These are phyloP conservation scores for Boletus subcaerulescens DNA, from an alignment of 768 basidiomycete species.

Conservation along the genomic window DNA sequence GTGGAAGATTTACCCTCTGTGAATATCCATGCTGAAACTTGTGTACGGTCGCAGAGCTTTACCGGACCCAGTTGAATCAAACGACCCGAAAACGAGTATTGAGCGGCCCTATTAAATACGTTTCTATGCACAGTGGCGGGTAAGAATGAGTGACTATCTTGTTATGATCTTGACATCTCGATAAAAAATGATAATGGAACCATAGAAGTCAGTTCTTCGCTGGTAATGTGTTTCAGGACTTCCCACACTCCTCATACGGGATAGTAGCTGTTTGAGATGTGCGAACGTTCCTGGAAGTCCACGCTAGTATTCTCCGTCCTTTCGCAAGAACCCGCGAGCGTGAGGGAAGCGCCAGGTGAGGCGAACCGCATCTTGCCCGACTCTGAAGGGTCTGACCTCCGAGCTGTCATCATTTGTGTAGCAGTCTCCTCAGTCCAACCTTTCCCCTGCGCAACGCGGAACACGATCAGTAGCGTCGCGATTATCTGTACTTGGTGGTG, in stretches of 20 bases:
- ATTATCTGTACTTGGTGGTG: not conserved
- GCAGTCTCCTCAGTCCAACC: conserved; percentile 1
- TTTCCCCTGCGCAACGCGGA: conserved; percentile 9
- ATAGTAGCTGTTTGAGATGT: not conserved
- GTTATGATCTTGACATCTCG: not conserved
- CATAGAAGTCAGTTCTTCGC: too few species aligned
- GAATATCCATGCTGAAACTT: too few species aligned
- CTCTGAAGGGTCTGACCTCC: not conserved
- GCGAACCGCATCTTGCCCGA: conserved; percentile 1
- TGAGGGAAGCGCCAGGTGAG: not conserved
- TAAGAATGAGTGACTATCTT: too few species aligned
- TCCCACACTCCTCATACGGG: not conserved
- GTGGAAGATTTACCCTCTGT: too few species aligned
- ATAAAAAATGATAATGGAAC: too few species aligned
- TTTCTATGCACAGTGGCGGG: too few species aligned
- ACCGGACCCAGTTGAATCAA: too few species aligned
- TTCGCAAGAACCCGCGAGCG: not conserved
- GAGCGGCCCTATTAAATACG: too few species aligned
- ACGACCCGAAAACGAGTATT: not conserved
- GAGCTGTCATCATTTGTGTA: not conserved
- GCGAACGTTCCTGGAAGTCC: not conserved
- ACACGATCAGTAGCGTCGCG: conserved; percentile 8
- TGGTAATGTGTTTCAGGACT: too few species aligned
- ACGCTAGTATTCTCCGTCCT: not conserved
- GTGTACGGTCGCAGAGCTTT: not conserved